Base-by-base conservation (phyloP, 495 filamentous ascomycete genomes). In the Penicillium desertorum region DNA sequence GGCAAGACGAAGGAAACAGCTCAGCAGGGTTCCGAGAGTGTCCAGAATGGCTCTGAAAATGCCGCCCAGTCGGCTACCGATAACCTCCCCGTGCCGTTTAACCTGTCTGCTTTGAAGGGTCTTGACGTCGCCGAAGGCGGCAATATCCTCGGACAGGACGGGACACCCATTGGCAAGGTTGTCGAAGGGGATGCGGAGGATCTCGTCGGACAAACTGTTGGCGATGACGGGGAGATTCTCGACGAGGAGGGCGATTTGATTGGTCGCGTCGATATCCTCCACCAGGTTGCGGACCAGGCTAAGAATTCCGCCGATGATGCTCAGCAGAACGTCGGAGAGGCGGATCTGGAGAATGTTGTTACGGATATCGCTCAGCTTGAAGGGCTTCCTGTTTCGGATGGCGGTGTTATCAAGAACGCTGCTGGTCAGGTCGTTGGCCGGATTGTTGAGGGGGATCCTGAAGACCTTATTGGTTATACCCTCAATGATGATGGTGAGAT, bases 31-130 rank as follows among this genome's bases (percentile, higher is more conserved):
- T 61, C 58, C 1, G 64, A 79, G 47, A 66, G 66, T 19, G 69
- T 63, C 2, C 51, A 58, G 16, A 45, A 61, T 16, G 67, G 57
- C 10, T 65, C 58, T 2, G 63, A 79, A 45, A 61, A 65, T 17
- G 68, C 62, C 4, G 5, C 30, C 3, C 3, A 34, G 30, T 4
- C 30, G 12, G 11, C 30, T 1, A 62, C 64, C 10, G 66, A 74
- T 3, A 66, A 54, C 41, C 43, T 64, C 22, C 54, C 65, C 11
- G 50, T 69, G 12, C 72, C 71, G 0, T 58, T 76, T 12, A 86
- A 92, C 64, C 78, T 88, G 41, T 86, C 87, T 0, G 69, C 83
- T n/a, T 74, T 94, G 41, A 86, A 86, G 54, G 83, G 83, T 62
- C 85, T 83, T 65, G 81, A 79, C 53, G 82, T 95, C 60, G 68